Conservation (phyloP, 2,329 filamentous ascomycete genomes). For the Aspergillus proliferans region DNA sequence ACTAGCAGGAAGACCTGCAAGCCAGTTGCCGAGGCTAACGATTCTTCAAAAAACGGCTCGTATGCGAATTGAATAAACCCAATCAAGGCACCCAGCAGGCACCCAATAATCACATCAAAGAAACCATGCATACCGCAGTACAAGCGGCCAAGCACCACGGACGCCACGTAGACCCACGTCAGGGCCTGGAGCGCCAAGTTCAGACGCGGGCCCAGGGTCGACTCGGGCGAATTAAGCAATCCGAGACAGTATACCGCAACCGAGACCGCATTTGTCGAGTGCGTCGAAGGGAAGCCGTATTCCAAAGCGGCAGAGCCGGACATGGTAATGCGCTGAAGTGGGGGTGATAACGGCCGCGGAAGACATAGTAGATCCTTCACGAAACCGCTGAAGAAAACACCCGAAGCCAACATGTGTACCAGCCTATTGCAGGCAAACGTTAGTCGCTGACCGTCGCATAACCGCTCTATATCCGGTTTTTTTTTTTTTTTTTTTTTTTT, state of each 20-base stretch:
- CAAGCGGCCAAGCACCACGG: slow-evolving; percentile 82
- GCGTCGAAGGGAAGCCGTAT: slow-evolving; percentile 95
- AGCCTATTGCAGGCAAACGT: slow-evolving; percentile 27
- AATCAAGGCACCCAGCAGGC: slow-evolving; percentile 63
- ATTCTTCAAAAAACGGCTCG: slow-evolving; percentile 60
- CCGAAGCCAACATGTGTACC: slow-evolving; percentile 68
- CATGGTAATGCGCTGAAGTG: slow-evolving; percentile 92
- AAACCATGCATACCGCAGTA: slow-evolving; percentile 99
- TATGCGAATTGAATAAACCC: slow-evolving; percentile 51
- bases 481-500: neutral
- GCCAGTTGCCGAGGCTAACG: slow-evolving; percentile 61
- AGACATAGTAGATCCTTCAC: slow-evolving; percentile 91
- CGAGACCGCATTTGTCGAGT: slow-evolving; percentile 93
- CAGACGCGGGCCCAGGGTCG: slow-evolving; percentile 53
- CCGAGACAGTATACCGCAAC: slow-evolving; percentile 80
- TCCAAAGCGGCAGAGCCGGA: slow-evolving; percentile 90
- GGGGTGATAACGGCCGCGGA: slow-evolving; percentile 84
- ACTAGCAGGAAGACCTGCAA: slow-evolving; percentile 59
- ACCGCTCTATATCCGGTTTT: neutral
- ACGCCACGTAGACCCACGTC: slow-evolving; percentile 78
- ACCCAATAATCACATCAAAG: slow-evolving; percentile 79
- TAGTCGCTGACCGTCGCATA: slow-evolving; percentile 4
- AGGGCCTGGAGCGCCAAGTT: slow-evolving; percentile 60
- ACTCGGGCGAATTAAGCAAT: slow-evolving; percentile 60
- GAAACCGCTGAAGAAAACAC: slow-evolving; percentile 85